Evolutionary conservation across 805 yeast genomes (phyloP), one percentile per base, ranked within the genome.

Genomic region (Deakozyma indianensis): DNA sequence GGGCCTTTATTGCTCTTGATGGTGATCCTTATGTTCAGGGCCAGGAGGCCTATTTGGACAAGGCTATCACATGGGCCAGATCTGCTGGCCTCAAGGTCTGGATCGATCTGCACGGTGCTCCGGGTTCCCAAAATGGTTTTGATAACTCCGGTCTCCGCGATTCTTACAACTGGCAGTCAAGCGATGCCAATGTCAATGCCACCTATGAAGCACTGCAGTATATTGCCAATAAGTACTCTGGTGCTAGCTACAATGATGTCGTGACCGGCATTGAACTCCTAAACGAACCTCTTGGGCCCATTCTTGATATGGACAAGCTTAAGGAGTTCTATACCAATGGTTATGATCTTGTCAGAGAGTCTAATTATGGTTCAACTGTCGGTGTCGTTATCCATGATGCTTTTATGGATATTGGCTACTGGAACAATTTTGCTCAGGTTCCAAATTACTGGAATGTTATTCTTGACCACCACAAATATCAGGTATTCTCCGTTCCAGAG

Each of bases 81-180:
- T 65, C 67, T 16, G 57, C 78, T 51, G 72, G 70, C 35, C 58
- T 88, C 51, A 78, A 79, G 58, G 94, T 77, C 22, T 86, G 95
- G 96, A 72, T 88, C 41, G 96, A 90, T 62, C 64, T 88, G 56
- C 97, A 88, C 60, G 96, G 96, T 50, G 94, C 83, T n/a, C 94
- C 95, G 27, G 96, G 96, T 21, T 83, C 95, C 21, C 97, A 88
- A 63, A 88, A 88, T 60, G 96, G 96, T 14, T 90, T 86, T 57
- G 97, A 88, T 63, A 88, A 88, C 68, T 84, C 95, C 5, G 97
- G 97, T 23, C 66, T 75, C 50, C 74, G 95, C 56, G 96, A 81
- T 58, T 35, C 55, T 1, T 57, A 69, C 42, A 62, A 61, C 2
- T 86, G 83, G 76, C 81, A 50, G 45, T 40, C 25, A 44, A 72